These are phyloP conservation scores for Carnegiea gigantea DNA, from an alignment of 179 eudicot species.

Conservation along the genomic window DNA sequence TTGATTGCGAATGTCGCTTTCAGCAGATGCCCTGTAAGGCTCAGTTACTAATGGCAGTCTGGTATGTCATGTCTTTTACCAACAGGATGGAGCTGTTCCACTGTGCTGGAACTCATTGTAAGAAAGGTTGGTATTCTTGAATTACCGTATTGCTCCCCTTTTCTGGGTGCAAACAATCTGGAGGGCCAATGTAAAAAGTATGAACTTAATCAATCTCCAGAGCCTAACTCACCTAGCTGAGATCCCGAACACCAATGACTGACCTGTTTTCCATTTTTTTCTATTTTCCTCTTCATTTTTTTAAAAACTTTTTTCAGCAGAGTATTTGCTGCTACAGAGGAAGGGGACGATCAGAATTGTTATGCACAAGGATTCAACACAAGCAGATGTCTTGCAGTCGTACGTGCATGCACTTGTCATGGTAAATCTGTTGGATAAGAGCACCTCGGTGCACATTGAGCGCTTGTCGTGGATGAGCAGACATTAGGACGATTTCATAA, in stretches of 20 bases:
- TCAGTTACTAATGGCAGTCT: not conserved
- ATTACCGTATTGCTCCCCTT: not conserved
- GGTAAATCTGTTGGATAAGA: conserved; percentile 47
- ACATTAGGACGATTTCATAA: conserved; percentile 55
- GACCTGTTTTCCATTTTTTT: not conserved
- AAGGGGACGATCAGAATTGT: conserved; percentile 54
- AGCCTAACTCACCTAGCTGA: not conserved
- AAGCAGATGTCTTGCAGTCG: conserved; percentile 66
- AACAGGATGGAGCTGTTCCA: conserved; percentile 64
- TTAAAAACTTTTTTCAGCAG: conserved; percentile 35
- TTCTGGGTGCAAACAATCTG: not conserved
- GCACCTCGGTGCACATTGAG: conserved; percentile 47
- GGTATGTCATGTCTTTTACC: conserved; percentile 7
- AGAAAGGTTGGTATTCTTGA: conserved; percentile 47
- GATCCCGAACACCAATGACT: not conserved
- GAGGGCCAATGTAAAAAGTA: not conserved
- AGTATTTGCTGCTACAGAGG: conserved; percentile 65
- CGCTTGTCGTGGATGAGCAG: conserved; percentile 82
- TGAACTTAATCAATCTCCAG: too few relatives aligned
- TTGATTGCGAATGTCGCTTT: not conserved
- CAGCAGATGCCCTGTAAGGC: not conserved
- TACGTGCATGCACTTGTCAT: conserved; percentile 88
- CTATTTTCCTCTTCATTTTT: conserved; percentile 12
- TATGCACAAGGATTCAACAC: conserved; percentile 73
- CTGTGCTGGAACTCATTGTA: conserved; percentile 59